Conservation (phyloP, 768 basidiomycete genomes). For the Russula emetica region DNA sequence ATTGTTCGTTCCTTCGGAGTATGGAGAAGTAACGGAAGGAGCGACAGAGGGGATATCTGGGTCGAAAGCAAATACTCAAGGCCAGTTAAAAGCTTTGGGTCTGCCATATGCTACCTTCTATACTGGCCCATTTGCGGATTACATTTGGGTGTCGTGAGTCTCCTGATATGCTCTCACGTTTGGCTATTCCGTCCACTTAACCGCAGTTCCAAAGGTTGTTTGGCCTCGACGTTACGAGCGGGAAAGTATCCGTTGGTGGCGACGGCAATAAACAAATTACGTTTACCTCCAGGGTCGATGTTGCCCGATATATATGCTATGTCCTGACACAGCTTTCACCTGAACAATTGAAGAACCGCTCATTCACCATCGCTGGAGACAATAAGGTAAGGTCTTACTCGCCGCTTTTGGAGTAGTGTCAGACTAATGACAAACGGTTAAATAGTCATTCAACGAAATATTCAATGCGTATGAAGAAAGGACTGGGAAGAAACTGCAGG, state of each 20-base stretch:
- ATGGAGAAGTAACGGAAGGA: background rate
- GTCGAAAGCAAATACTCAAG: background rate
- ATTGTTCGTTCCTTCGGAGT: background rate
- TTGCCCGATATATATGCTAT: background rate
- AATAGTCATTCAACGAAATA: slow-evolving; percentile 27
- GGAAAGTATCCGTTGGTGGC: background rate
- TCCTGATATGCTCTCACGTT: background rate
- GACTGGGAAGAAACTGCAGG: slow-evolving; percentile 25
- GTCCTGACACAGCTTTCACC: background rate
- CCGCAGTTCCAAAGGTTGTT: background rate
- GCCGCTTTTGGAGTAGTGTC: too few species aligned
- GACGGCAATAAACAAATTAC: background rate
- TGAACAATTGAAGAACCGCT: background rate
- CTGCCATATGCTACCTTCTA: background rate
- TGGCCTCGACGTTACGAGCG: background rate
- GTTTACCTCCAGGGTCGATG: background rate
- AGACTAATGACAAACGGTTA: background rate
- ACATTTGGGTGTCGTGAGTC: background rate
- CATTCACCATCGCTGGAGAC: background rate
- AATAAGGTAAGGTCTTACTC: background rate
- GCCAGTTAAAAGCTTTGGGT: background rate
- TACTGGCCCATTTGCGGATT: background rate
- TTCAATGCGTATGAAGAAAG: slow-evolving; percentile 22
- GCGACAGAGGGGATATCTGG: background rate
- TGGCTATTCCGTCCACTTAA: background rate